phyloP scores from a whole-genome alignment of 257 asterid species.

The Fraxinus cuspidata region DNA sequence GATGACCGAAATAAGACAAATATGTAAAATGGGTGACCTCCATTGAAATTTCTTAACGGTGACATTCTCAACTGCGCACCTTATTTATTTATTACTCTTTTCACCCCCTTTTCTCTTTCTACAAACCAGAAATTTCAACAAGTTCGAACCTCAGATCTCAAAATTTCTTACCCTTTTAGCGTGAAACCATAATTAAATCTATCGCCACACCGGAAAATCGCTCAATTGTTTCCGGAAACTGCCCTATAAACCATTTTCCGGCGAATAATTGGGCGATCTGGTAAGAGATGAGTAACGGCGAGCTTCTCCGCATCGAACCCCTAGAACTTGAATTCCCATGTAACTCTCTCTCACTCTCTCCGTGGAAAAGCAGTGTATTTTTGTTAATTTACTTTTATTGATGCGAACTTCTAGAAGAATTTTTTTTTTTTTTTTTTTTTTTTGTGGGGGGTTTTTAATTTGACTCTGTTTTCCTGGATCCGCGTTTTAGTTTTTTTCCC shows the following conservation, averaged over 20 bases:
- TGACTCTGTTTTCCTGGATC: conserved; percentile 34
- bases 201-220: conserved; percentile 23
- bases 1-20: background rate
- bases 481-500: conserved; percentile 12
- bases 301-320: conserved; percentile 57
- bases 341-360: conserved; percentile 23
- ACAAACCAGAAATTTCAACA: conserved; percentile 7
- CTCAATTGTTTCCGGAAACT: conserved; percentile 15
- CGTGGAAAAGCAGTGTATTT: background rate
- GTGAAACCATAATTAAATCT: conserved; percentile 8
- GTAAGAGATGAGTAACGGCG: conserved; percentile 50
- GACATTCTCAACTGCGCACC: background rate
- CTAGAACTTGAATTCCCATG: conserved; percentile 60
- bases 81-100: background rate
- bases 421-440: background rate
- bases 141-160: conserved; percentile 38
- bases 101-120: background rate
- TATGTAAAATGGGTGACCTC: background rate
- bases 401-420: conserved; percentile 27
- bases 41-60: background rate
- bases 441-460: conserved; percentile 1
- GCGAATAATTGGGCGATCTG: conserved; percentile 40
- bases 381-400: conserved; percentile 5
- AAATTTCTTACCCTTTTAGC: conserved; percentile 19
- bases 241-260: conserved; percentile 18